A percentile compares a stretch with the other conserved stretches of the same genome.
Evolutionary conservation across 2,329 filamentous ascomycete genomes (phyloP).

Genomic region (Massarina eburnea): DNA sequence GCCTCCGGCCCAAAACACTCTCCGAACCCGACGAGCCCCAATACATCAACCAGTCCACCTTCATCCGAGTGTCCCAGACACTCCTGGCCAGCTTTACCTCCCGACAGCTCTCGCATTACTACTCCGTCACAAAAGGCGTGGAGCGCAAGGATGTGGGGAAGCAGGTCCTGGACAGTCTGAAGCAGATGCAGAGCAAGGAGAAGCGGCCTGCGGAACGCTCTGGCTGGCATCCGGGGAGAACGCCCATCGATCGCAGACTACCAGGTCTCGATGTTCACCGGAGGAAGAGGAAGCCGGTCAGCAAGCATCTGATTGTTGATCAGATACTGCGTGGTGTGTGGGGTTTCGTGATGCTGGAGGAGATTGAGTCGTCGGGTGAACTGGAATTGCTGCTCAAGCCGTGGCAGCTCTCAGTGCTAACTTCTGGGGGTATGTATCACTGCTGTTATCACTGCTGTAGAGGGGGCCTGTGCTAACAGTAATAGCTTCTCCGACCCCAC

Average conservation of each 20-base stretch:
- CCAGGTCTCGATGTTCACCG: conserved; percentile 19
- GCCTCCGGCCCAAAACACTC: conserved; percentile 27
- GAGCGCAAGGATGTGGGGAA: conserved; percentile 15
- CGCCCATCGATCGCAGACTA: conserved; percentile 25
- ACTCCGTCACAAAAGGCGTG: conserved; percentile 27
- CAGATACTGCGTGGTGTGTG: conserved; percentile 38
- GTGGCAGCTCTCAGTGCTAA: conserved; percentile 38
- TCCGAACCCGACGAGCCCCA: conserved; percentile 22
- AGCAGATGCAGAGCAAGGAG: conserved; percentile 13
- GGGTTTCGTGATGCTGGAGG: conserved; percentile 37
- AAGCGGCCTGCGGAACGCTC: conserved; percentile 25
- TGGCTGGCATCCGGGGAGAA: conserved; percentile 36
- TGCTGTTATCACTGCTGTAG: background rate
- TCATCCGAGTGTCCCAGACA: conserved; percentile 24
- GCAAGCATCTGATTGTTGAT: conserved; percentile 36
- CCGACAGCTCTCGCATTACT: conserved; percentile 35
- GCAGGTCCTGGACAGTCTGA: conserved; percentile 20
- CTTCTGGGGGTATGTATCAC: conserved; percentile 23
- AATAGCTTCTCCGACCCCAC: conserved; percentile 19
- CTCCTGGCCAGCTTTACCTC: conserved; percentile 32
- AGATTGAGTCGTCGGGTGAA: conserved; percentile 39
- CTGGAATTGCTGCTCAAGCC: conserved; percentile 36
- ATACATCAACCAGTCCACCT: conserved; percentile 30
- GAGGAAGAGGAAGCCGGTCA: conserved; percentile 11
- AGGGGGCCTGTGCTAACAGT: conserved; percentile 4